Evolutionary conservation across 805 yeast genomes (phyloP).

Genomic region (Wickerhamomyces hampshirensis): DNA sequence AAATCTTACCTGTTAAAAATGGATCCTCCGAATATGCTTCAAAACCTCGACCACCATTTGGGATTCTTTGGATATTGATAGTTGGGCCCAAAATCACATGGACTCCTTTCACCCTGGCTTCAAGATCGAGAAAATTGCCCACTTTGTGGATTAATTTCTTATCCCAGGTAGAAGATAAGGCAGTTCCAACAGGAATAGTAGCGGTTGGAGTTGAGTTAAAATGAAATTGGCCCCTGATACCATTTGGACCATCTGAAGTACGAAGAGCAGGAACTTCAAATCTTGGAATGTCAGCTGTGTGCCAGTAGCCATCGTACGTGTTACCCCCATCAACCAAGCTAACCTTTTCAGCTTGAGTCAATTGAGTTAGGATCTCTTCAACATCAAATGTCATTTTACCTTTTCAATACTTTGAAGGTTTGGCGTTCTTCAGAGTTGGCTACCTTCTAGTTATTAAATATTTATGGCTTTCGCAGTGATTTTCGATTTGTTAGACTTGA

Average conservation of each 20-base stretch:
- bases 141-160: slow-evolving; percentile 39
- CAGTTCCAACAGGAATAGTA: slow-evolving; percentile 57
- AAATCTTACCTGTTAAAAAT: slow-evolving; percentile 35
- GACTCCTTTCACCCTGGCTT: slow-evolving; percentile 49
- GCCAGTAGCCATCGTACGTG: slow-evolving; percentile 33
- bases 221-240: slow-evolving; percentile 50
- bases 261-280: slow-evolving; percentile 41
- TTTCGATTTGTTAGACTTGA: too few species aligned
- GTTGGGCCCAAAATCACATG: slow-evolving; percentile 44
- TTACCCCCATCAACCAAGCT: slow-evolving; percentile 31
- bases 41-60: slow-evolving; percentile 57
- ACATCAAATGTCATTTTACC: slow-evolving; percentile 10
- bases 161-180: slow-evolving; percentile 50
- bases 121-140: slow-evolving; percentile 48
- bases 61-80: slow-evolving; percentile 49
- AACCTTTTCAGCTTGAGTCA: slow-evolving; percentile 16
- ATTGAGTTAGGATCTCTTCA: slow-evolving; percentile 12
- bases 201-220: slow-evolving; percentile 47
- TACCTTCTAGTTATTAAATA: too few species aligned
- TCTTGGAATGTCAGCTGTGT: slow-evolving; percentile 31
- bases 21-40: slow-evolving; percentile 63
- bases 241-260: slow-evolving; percentile 57
- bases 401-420: too few species aligned
- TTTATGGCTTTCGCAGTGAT: too few species aligned
- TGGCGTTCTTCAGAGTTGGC: too few species aligned